Percentiles rank a stretch among this genome's conserved stretches.
Conservation (phyloP, 2,329 filamentous ascomycete species). For the Colletotrichum orchidophilum region DNA sequence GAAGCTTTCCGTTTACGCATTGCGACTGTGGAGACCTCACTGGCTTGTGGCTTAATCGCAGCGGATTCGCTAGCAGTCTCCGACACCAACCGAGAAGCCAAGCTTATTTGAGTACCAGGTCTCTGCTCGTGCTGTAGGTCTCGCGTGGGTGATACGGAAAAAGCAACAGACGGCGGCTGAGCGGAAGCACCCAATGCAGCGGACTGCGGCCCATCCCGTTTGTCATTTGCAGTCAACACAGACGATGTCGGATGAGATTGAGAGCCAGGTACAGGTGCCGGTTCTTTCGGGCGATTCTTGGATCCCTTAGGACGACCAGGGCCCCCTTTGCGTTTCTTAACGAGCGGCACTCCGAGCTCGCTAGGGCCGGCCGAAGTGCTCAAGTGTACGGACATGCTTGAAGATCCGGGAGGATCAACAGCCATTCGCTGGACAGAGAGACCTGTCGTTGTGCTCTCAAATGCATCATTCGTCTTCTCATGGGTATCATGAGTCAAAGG, state of each 20-base stretch:
- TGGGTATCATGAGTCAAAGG: too few relatives aligned
- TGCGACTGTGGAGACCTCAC: neutral
- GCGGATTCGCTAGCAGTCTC: neutral
- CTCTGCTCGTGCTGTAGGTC: neutral
- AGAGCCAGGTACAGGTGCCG: neutral
- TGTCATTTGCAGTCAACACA: neutral
- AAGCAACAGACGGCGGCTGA: neutral
- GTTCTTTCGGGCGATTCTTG: conserved; percentile 57
- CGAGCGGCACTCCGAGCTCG: conserved; percentile 36
- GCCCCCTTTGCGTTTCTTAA: conserved; percentile 46
- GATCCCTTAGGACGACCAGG: conserved; percentile 61
- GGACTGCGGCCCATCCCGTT: neutral
- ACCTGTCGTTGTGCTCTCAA: neutral
- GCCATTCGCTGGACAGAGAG: neutral
- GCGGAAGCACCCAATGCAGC: neutral
- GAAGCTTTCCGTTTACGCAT: conserved; percentile 16
- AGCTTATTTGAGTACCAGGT: neutral
- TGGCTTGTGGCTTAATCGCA: neutral
- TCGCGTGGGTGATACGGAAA: neutral
- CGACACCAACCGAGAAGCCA: too few relatives aligned
- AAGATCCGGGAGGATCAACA: neutral
- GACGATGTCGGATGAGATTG: neutral
- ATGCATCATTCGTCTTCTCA: neutral
- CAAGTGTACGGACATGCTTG: neutral
- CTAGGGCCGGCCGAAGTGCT: neutral